Base-by-base conservation (phyloP, 1,139 yeast genomes). In the Lodderomyces metapsilosis region DNA sequence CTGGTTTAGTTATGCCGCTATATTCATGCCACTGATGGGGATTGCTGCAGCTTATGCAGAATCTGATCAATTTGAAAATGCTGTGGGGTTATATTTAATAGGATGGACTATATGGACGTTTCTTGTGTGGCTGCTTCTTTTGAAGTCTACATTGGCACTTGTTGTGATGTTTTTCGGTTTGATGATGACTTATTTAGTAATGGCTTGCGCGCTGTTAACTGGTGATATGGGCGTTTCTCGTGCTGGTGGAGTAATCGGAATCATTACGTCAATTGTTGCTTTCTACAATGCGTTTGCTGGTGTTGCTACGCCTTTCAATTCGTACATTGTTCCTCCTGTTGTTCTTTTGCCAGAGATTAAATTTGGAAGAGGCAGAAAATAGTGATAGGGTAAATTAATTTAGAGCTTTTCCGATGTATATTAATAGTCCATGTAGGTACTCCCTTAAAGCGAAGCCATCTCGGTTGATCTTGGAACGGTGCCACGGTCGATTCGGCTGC, bases 31-130 rank as follows among this genome's bases (percentile, higher is more conserved):
- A 27, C 43, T 49, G 37, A 61, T 62, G 51, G 89, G 91, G 31
- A 82, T 88, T 44, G 66, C 62, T 15, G 68, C 68, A 1, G 82
- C 91, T 2, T 82, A 77, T 51, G 63, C 61, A 1, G 69, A 61
- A 5, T 68, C 69, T 40, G 56, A 47, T 5, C 60, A 57, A 48
- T 45, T 60, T 8, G 44, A 28, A 6, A 56, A 60, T 50, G 78
- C 78, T 5, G 45, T 69, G 33, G 76, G 74, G 3, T 59, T 73
- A 39, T 73, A 57, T 57, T 58, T 73, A 34, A 39, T 71, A 18
- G 71, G 71, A 2, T 74, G 78, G 79, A 65, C 65, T 5, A 56
- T 74, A 5, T 72, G 73, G 49, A 64, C 75, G 4, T 62, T 66
- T 46, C 52, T 71, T 54, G 51, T 73, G 41, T 57, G 67, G 43